phyloP scores from a whole-genome alignment of 352 stramenopile species.

The Globisporangium perplexum region DNA sequence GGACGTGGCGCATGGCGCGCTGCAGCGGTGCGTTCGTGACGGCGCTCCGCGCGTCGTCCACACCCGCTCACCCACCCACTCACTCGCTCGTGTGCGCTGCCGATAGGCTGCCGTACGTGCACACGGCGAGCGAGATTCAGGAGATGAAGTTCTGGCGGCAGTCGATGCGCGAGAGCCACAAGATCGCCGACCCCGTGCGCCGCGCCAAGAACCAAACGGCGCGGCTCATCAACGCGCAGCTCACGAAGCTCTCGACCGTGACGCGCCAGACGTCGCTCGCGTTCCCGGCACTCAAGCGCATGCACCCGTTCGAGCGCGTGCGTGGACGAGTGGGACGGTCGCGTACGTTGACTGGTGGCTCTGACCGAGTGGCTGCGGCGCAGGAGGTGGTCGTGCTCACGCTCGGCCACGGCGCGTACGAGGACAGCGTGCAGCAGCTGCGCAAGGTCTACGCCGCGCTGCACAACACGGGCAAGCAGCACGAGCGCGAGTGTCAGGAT shows the following conservation, averaged over 20 bases:
- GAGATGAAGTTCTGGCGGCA: conserved; percentile 86
- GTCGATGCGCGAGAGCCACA: conserved; percentile 63
- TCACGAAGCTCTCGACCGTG: conserved; percentile 63
- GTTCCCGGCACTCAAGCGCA: conserved; percentile 68
- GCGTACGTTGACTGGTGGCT: neutral
- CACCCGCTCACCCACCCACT: neutral
- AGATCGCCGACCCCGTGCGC: conserved; percentile 75
- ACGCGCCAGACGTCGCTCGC: conserved; percentile 66
- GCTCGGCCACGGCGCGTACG: conserved; percentile 62
- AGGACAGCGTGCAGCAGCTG: conserved; percentile 67
- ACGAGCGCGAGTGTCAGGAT: conserved; percentile 60
- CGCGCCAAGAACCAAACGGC: conserved; percentile 79
- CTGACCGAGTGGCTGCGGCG: no score
- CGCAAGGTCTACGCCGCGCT: conserved; percentile 70
- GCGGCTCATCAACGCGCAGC: conserved; percentile 74
- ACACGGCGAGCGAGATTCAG: conserved; percentile 77
- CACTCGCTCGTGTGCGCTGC: neutral
- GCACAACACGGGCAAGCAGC: conserved; percentile 72
- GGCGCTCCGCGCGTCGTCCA: neutral
- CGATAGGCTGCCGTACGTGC: conserved; percentile 65
- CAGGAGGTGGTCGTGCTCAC: conserved; percentile 82
- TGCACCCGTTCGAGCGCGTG: conserved; percentile 82
- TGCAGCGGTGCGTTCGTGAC: conserved; percentile 41
- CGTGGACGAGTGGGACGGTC: conserved; percentile 8
- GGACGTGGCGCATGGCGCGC: conserved; percentile 47